Evolutionary conservation across 2,329 filamentous ascomycete genomes (phyloP).

Genomic region (Stromatinia cepivora): DNA sequence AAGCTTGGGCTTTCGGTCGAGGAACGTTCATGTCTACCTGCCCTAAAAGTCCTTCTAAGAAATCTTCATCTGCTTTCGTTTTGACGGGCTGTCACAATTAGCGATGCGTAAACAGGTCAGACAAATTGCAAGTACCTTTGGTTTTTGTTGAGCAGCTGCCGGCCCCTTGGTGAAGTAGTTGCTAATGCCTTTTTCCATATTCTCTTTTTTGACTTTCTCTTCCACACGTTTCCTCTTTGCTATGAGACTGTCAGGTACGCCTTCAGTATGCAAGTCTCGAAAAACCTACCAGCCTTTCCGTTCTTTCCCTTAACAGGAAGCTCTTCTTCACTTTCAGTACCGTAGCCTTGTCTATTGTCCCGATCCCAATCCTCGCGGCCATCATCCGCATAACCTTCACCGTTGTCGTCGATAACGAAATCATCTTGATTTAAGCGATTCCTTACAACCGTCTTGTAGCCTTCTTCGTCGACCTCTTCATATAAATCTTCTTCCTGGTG

Average conservation of each 20-base stretch:
- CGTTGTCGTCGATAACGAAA: conserved; percentile 98
- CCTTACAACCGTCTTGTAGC: conserved; percentile 94
- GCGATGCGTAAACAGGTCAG: conserved; percentile 33
- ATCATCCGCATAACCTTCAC: conserved; percentile 94
- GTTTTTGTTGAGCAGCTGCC: conserved; percentile 66
- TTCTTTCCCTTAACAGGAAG: conserved; percentile 50
- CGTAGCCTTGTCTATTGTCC: conserved; percentile 54
- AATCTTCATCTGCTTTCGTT: conserved; percentile 85
- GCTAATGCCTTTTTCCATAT: conserved; percentile 86
- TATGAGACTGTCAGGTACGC: conserved; percentile 41
- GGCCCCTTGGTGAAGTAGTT: conserved; percentile 89
- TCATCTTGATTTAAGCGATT: conserved; percentile 89
- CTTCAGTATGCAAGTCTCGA: neutral
- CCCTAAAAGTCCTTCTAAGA: conserved; percentile 79
- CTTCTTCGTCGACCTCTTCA: conserved; percentile 94
- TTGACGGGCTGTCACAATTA: conserved; percentile 59
- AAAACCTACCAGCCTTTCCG: conserved; percentile 45
- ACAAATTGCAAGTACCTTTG: conserved; percentile 62
- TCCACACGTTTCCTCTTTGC: conserved; percentile 87
- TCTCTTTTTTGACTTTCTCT: conserved; percentile 80
- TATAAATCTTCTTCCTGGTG: conserved; percentile 83
- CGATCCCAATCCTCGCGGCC: conserved; percentile 88
- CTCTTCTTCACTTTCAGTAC: conserved; percentile 76
- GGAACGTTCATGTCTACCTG: conserved; percentile 81
- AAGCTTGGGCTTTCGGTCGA: conserved; percentile 57